A percentile compares a stretch with the other conserved stretches of the same genome.
Evolutionary conservation across 331 rosid genomes (phyloP).

Genomic region (Phaseolus coccineus): DNA sequence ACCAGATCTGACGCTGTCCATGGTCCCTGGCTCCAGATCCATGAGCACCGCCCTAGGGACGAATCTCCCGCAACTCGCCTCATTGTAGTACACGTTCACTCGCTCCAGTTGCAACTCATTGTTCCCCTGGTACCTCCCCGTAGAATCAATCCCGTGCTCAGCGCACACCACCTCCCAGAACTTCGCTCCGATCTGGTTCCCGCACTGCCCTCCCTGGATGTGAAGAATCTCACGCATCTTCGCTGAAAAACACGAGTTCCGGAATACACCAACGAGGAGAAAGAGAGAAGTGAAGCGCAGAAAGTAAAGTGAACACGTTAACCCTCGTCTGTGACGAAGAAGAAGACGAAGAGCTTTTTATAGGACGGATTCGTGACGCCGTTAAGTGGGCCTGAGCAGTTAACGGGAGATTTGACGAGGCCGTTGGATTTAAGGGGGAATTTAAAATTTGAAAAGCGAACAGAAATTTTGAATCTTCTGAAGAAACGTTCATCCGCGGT

Average conservation of each 20-base stretch:
- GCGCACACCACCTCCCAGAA: conserved; percentile 70
- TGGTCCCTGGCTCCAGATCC: conserved; percentile 77
- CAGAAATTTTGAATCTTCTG: conserved; percentile 26
- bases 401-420: conserved; percentile 33
- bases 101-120: conserved; percentile 67
- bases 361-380: conserved; percentile 38
- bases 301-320: background rate
- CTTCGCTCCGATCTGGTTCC: conserved; percentile 65
- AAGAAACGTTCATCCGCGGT: background rate
- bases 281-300: background rate
- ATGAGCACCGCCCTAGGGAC: conserved; percentile 66
- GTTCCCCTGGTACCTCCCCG: conserved; percentile 62
- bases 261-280: background rate
- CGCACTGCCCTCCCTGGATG: conserved; percentile 65
- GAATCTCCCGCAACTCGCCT: conserved; percentile 66
- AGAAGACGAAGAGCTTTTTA: background rate
- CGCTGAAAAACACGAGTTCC: background rate
- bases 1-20: conserved; percentile 74
- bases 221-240: conserved; percentile 68
- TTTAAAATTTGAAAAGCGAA: conserved; percentile 50
- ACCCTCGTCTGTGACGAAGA: conserved; percentile 14
- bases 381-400: conserved; percentile 23
- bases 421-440: conserved; percentile 53
- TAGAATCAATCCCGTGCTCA: conserved; percentile 68
- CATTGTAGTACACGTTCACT: conserved; percentile 69